phyloP scores from a whole-genome alignment of 352 stramenopile species.

The Phytophthora fragariae region DNA sequence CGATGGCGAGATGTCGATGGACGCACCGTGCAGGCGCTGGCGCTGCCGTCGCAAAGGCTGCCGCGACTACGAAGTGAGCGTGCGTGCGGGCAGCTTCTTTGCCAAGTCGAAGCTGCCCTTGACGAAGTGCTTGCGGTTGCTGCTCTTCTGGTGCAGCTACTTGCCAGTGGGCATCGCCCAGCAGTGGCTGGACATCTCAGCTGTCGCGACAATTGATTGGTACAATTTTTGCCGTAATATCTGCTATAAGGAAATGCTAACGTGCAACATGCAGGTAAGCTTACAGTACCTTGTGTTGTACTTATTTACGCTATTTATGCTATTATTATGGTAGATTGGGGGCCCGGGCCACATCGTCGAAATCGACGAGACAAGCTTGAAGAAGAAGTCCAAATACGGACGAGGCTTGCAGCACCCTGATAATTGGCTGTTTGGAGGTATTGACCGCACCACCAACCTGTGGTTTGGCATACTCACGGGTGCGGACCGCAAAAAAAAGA shows the following conservation, averaged over 20 bases:
- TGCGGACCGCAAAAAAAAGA: conserved; percentile 10
- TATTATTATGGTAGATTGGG: no score
- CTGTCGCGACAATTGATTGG: conserved; percentile 4
- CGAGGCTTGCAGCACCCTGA: no score
- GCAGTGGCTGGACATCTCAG: conserved; percentile 5
- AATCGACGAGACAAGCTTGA: no score
- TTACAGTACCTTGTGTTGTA: not conserved
- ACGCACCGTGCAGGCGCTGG: not conserved
- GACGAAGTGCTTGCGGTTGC: not conserved
- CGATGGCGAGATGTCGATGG: no score
- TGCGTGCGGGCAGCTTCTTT: conserved; percentile 1
- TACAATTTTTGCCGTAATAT: conserved; percentile 10
- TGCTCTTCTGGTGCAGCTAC: conserved; percentile 3
- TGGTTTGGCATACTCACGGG: conserved; percentile 4
- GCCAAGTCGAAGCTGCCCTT: not conserved
- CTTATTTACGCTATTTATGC: not conserved
- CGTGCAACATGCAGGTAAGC: conserved; percentile 5
- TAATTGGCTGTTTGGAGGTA: no score
- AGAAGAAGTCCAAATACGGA: no score
- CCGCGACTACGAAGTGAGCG: not conserved
- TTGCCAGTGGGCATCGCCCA: conserved; percentile 1
- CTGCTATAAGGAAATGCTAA: not conserved
- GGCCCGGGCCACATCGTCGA: no score
- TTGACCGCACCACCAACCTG: no score
- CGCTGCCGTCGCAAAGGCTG: not conserved